Evolutionary conservation across 768 basidiomycete genomes (phyloP), one percentile per base, ranked within the genome.

Genomic region (Xerocomellus amylosporus): DNA sequence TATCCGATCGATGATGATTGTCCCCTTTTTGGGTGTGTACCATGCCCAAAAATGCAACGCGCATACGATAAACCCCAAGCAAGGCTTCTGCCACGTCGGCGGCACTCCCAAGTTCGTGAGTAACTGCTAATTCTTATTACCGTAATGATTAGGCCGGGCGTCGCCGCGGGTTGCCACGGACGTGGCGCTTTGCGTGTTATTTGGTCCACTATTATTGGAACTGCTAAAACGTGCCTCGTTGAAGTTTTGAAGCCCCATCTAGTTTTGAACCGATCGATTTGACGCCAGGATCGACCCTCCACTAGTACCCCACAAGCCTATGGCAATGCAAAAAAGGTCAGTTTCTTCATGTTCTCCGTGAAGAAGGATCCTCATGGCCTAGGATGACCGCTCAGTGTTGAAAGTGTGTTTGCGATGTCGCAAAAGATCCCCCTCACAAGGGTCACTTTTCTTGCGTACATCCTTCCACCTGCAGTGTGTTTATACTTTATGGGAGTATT

Each of bases 401-500:
- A 46, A 2, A 34, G n/a, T 28, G 1, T 59, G 1, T 58, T 61
- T 28, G 51, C 42, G 13, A 1, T 14, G 28, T 55, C 62, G 13
- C 49, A 38, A 30, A 64, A 51, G 39, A 31, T 51, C 0, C 40
- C 37, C 45, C 54, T 61, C 31, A 59, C 59, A 20, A 38, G 3
- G 38, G 5, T 38, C 68, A 22, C 73, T 73, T 60, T 58, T 66
- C 33, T 58, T 4, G 67, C 65, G 10, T 70, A 75, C 49, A 56
- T 82, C 39, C 51, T 79, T 10, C 80, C 79, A 1, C 66, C 77
- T 19, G 28, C 79, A 0, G 51, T 75, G 10, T 71, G 71, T 51
- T 79, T 81, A 59, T 82, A 79, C 68, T 64, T 67, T 15, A 78
- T 79, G 46, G 83, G 79, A 4, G 68, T 82, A 22, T 74, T 86